phyloP scores from a whole-genome alignment of 2,329 filamentous ascomycete species.

The Myriosclerotinia curreyana region DNA sequence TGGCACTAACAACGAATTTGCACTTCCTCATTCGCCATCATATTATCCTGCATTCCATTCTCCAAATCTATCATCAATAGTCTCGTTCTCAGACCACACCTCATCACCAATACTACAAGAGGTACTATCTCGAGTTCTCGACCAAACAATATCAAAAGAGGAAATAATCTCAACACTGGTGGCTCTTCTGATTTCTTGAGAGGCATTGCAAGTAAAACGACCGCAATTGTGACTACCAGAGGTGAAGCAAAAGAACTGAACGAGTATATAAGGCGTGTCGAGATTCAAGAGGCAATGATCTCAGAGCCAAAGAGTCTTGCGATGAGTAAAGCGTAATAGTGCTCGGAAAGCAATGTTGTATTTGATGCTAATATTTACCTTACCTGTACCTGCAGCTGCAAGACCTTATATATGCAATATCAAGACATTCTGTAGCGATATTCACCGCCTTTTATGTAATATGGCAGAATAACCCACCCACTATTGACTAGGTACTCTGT shows the following conservation, averaged over 20 bases:
- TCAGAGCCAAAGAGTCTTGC: not conserved
- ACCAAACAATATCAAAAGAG: not conserved
- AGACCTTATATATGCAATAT: too few relatives aligned
- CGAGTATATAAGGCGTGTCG: not conserved
- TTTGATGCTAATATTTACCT: too few relatives aligned
- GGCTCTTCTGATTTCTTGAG: not conserved
- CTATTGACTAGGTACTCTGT: too few relatives aligned
- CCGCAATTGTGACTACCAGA: not conserved
- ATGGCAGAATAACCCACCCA: not conserved
- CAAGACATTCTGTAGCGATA: too few relatives aligned
- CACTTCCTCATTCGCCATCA: conserved; percentile 13
- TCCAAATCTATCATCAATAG: conserved; percentile 19
- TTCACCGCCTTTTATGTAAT: not conserved
- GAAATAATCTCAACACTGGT: not conserved
- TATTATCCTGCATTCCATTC: conserved; percentile 22
- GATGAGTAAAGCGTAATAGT: not conserved
- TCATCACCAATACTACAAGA: not conserved
- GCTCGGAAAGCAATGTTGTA: not conserved
- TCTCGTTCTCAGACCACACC: conserved; percentile 1
- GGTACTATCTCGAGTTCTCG: not conserved
- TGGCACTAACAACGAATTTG: conserved; percentile 3
- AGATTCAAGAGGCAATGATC: conserved; percentile 1
- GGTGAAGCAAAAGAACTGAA: conserved; percentile 3
- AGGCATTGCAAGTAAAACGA: not conserved
- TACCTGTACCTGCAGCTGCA: too few relatives aligned